Evolutionary conservation across 1,139 yeast genomes (phyloP).

Genomic region (Sugiyamaella pinicola): DNA sequence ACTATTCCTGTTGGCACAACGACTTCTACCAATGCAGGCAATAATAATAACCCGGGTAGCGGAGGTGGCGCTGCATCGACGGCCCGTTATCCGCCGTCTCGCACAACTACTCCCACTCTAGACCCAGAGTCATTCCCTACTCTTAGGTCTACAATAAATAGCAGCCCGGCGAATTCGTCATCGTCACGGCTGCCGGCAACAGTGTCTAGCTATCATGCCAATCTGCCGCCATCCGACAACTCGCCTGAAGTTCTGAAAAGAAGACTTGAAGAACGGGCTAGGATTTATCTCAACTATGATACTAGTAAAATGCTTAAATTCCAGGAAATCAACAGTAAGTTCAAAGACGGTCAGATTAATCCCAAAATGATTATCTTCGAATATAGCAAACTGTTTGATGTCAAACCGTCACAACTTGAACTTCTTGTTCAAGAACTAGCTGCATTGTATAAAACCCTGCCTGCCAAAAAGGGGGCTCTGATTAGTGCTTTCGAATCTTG

Average conservation of each 20-base stretch:
- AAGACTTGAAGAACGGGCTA: slow-evolving; percentile 83
- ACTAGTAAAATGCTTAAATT: slow-evolving; percentile 53
- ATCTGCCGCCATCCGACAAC: slow-evolving; percentile 44
- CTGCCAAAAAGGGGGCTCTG: slow-evolving; percentile 24
- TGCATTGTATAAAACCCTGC: slow-evolving; percentile 36
- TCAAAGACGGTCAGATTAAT: slow-evolving; percentile 50
- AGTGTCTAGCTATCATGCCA: slow-evolving; percentile 31
- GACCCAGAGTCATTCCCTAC: slow-evolving; percentile 35
- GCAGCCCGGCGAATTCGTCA: slow-evolving; percentile 17
- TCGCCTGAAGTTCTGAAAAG: slow-evolving; percentile 56
- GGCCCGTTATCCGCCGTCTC: slow-evolving; percentile 23
- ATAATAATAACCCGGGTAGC: neutral
- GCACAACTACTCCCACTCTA: slow-evolving; percentile 11
- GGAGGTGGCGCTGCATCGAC: neutral
- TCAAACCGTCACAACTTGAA: slow-evolving; percentile 46
- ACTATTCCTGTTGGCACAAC: slow-evolving; percentile 43
- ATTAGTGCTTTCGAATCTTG: slow-evolving; percentile 28
- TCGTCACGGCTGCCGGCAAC: slow-evolving; percentile 22
- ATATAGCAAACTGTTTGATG: slow-evolving; percentile 58
- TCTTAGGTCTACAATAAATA: slow-evolving; percentile 27
- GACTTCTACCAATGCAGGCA: neutral
- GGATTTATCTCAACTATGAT: slow-evolving; percentile 54
- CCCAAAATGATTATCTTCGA: slow-evolving; percentile 53
- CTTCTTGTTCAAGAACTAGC: slow-evolving; percentile 52
- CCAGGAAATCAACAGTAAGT: slow-evolving; percentile 52